Percentiles rank a stretch among this genome's conserved stretches.
Evolutionary conservation across 2,329 filamentous ascomycete species (phyloP).

Genomic region (Diaporthe nobilis): DNA sequence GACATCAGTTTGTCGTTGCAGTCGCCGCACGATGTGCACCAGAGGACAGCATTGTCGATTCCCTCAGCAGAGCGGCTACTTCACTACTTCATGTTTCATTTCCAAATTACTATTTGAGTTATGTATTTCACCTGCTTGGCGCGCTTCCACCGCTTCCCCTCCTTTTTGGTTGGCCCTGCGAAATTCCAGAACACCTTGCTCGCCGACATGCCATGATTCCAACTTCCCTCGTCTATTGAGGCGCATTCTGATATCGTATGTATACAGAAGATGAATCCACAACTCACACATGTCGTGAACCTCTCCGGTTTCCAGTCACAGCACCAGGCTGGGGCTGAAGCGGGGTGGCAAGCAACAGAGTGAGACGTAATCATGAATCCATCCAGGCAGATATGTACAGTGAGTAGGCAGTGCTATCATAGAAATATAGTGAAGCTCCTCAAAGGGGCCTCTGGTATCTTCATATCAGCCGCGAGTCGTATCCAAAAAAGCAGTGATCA

Average conservation of each 20-base stretch:
- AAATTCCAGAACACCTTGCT: constrained; percentile 13
- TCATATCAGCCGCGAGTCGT: constrained; percentile 21
- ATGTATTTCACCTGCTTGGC: constrained; percentile 6
- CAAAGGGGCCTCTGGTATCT: constrained; percentile 35
- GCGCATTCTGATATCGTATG: not conserved
- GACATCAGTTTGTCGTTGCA: not conserved
- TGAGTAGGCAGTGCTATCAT: constrained; percentile 18
- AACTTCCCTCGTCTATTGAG: constrained; percentile 23
- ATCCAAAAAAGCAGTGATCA: not conserved
- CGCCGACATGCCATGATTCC: constrained; percentile 16
- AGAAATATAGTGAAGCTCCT: constrained; percentile 24
- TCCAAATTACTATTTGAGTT: constrained; percentile 40
- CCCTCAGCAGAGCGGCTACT: not conserved
- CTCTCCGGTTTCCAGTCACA: constrained; percentile 14
- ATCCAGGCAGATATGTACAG: constrained; percentile 39
- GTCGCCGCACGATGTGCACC: not conserved
- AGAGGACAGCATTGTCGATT: not conserved
- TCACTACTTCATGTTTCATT: not conserved
- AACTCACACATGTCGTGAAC: not conserved
- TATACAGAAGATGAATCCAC: constrained; percentile 23
- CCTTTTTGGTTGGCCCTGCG: not conserved
- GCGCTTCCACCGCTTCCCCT: not conserved
- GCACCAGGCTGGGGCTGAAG: constrained; percentile 39
- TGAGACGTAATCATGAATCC: not conserved
- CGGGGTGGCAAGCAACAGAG: not conserved